Percentiles rank a stretch among this genome's conserved stretches.
phyloP scores from a whole-genome alignment of 2,329 filamentous ascomycete genomes.

The Furcasterigmium furcatum region DNA sequence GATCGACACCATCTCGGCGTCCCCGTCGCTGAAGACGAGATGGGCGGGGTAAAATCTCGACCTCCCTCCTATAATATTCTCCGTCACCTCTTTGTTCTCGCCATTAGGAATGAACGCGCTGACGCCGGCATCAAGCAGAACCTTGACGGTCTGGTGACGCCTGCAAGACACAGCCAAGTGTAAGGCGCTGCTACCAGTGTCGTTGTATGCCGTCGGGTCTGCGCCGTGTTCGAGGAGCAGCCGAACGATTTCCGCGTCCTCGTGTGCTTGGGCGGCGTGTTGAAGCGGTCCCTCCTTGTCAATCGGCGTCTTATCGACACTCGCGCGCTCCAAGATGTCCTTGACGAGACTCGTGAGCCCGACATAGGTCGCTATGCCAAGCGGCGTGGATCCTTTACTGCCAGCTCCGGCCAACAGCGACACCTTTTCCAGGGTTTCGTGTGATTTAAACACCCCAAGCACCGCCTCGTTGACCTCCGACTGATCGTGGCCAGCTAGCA shows the following conservation, averaged over 20 bases:
- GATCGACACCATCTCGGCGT: neutral
- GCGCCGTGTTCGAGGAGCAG: slow-evolving; percentile 1
- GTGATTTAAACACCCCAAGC: neutral
- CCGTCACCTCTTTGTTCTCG: neutral
- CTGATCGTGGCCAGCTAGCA: neutral
- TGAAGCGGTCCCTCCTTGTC: neutral
- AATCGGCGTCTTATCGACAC: neutral
- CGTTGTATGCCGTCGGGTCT: neutral
- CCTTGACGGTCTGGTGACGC: slow-evolving; percentile 18
- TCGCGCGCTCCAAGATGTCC: neutral
- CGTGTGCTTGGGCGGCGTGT: neutral
- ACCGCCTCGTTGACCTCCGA: neutral
- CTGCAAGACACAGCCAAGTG: slow-evolving; percentile 29
- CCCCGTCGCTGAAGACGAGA: neutral
- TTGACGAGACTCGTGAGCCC: neutral
- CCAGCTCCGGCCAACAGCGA: neutral
- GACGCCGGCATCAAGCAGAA: slow-evolving; percentile 30
- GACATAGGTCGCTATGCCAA: neutral
- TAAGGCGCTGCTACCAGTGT: slow-evolving; percentile 15
- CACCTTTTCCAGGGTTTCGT: neutral
- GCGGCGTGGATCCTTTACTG: neutral
- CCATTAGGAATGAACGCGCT: slow-evolving; percentile 16
- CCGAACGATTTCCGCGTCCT: neutral
- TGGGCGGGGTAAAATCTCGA: neutral
- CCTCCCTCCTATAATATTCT: neutral